Percentiles rank a stretch among this genome's conserved stretches.
Conservation (phyloP, 2,329 filamentous ascomycete species). For the Aspergillus fumigatiaffinis region DNA sequence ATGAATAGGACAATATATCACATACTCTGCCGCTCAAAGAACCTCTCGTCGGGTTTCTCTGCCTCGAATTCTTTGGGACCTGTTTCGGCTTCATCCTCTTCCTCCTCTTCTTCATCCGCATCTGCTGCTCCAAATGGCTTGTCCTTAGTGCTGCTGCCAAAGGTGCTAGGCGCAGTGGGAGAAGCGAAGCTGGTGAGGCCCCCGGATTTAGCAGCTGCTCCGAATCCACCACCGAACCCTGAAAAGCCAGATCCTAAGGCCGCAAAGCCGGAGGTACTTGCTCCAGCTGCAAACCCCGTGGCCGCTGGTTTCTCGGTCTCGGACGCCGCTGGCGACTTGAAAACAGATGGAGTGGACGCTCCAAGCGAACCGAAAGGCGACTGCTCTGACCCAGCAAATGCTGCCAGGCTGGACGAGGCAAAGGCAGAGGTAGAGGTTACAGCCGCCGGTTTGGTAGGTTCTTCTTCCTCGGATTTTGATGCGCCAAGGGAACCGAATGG, state of each 20-base stretch:
- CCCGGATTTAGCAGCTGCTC: conserved; percentile 40
- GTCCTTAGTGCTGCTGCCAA: conserved; percentile 32
- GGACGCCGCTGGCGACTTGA: conserved; percentile 27
- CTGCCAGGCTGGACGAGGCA: conserved; percentile 64
- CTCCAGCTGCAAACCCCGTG: conserved; percentile 29
- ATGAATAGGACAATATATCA: conserved; percentile 5
- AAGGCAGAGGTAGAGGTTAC: conserved; percentile 60
- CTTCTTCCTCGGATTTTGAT: conserved; percentile 22
- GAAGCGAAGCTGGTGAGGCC: conserved; percentile 68
- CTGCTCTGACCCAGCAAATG: conserved; percentile 56
- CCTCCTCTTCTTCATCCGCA: conserved; percentile 46
- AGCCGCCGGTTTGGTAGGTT: conserved; percentile 22
- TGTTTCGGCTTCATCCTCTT: conserved; percentile 46
- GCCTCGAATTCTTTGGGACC: conserved; percentile 48
- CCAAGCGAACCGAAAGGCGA: conserved; percentile 63
- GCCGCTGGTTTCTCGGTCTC: conserved; percentile 18
- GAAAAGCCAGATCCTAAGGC: conserved; percentile 35
- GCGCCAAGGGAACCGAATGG: conserved; percentile 38
- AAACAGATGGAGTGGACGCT: conserved; percentile 42
- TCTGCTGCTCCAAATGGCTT: conserved; percentile 73
- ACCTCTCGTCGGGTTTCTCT: conserved; percentile 48
- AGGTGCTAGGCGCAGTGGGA: conserved; percentile 46
- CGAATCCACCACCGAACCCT: conserved; percentile 47
- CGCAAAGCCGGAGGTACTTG: conserved; percentile 36
- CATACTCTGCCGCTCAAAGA: conserved; percentile 63